These are phyloP conservation scores for Pseudohalonectria lignicola DNA, from an alignment of 2,329 filamentous ascomycete species.

Conservation along the genomic window DNA sequence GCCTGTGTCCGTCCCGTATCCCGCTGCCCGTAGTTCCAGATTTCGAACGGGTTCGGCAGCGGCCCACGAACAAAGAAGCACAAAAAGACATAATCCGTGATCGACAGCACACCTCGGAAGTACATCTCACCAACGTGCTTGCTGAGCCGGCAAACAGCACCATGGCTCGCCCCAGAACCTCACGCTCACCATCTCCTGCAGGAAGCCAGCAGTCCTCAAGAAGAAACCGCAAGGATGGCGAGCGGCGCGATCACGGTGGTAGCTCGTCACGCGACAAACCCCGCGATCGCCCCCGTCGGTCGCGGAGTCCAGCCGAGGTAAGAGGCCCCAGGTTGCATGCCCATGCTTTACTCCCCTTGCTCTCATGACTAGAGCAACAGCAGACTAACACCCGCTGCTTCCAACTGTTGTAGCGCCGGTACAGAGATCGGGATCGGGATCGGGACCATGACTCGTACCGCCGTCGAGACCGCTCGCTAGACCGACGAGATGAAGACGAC, in stretches of 20 bases:
- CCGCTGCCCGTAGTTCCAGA: no score
- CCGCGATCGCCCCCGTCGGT: constrained; percentile 43
- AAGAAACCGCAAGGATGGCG: constrained; percentile 53
- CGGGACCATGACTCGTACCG: constrained; percentile 43
- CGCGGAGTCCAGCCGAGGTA: constrained; percentile 52
- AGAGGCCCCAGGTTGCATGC: constrained; percentile 30
- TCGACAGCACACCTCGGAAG: constrained; percentile 6
- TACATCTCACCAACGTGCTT: constrained; percentile 18
- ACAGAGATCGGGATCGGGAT: constrained; percentile 24
- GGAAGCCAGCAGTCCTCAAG: constrained; percentile 69
- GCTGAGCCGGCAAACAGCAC: constrained; percentile 17
- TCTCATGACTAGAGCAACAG: no score
- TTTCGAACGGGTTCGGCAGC: no score
- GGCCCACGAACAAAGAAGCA: no score
- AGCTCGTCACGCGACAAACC: constrained; percentile 36
- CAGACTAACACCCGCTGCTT: no score
- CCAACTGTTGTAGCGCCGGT: constrained; percentile 37
- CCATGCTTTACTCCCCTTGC: no score
- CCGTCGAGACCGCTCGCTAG: constrained; percentile 59
- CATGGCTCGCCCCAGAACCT: constrained; percentile 56
- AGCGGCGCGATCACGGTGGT: constrained; percentile 40
- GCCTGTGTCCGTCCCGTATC: no score
- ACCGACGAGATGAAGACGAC: constrained; percentile 53
- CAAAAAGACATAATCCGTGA: constrained; percentile 2
- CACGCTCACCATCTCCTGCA: constrained; percentile 89